A percentile compares a stretch with the other conserved stretches of the same genome.
phyloP scores from a whole-genome alignment of 495 filamentous ascomycete genomes.

The Aspergillus carlsbadensis region DNA sequence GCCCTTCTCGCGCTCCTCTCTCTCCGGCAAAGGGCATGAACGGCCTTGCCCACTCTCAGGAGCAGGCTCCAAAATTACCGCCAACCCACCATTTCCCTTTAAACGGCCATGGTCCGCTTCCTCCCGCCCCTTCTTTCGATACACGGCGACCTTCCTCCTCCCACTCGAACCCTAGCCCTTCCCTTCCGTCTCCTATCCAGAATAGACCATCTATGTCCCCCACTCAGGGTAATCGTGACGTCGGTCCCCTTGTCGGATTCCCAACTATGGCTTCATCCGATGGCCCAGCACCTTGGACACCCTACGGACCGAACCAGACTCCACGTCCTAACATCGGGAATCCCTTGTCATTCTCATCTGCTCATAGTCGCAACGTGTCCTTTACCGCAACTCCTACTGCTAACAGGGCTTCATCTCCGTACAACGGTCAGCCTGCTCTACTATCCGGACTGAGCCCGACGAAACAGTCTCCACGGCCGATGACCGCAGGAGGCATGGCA shows the following conservation, averaged over 20 bases:
- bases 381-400: conserved; percentile 32
- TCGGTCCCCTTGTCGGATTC: conserved; percentile 47
- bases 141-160: conserved; percentile 46
- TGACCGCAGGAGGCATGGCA: conserved; percentile 45
- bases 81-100: conserved; percentile 35
- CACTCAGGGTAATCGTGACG: conserved; percentile 47
- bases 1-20: conserved; percentile 36
- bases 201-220: conserved; percentile 51
- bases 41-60: conserved; percentile 25
- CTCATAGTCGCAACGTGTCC: conserved; percentile 23
- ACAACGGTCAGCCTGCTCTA: conserved; percentile 52
- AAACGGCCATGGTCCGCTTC: conserved; percentile 23
- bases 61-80: conserved; percentile 31
- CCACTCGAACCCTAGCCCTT: conserved; percentile 40
- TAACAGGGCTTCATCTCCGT: conserved; percentile 43
- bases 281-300: conserved; percentile 32
- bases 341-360: conserved; percentile 34
- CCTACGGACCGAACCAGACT: conserved; percentile 36
- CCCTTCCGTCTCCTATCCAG: conserved; percentile 40
- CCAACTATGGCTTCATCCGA: conserved; percentile 32
- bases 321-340: conserved; percentile 30
- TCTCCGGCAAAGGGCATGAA: conserved; percentile 39
- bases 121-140: conserved; percentile 32
- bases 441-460: conserved; percentile 71
- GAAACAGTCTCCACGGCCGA: conserved; percentile 62